Base-by-base conservation (phyloP, 2,329 filamentous ascomycete species). In the Dryadomyces sulphureus region DNA sequence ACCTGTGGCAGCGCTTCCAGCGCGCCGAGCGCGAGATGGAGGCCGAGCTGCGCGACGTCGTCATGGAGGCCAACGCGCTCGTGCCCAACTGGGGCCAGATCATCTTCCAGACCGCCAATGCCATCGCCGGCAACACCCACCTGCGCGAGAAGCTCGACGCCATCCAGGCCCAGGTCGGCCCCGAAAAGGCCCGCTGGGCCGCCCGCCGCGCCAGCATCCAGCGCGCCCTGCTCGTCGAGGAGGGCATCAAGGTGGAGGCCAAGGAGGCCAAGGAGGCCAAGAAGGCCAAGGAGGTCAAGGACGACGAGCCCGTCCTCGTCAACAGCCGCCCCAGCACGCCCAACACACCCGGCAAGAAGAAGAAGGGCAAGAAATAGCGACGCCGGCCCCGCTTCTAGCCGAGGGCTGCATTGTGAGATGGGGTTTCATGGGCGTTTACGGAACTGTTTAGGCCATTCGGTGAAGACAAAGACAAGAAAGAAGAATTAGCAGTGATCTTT, bases 11-110 rank as follows among this genome's bases (percentile, higher is more conserved):
- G 68, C 75, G 90, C 35, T 94, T 96, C 63, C 66, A 81, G 64
- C 76, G 87, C 43, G 92, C 90, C 1, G 92, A 98, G 74, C 89
- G 93, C 68, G 92, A 98, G 66, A 93, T 96, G 71, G 89, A 98
- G 66, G 86, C 88, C 54, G 92, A 98, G 66, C 72, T 98, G 50
- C 78, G 86, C 56, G 92, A 98, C 64, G 90, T 96, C 21, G 88
- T 96, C 30, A 77, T 80, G 56, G 90, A 96, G 87, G 92, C 93
- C 56, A 96, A 96, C 61, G 88, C 84, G 19, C 83, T 95, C 52
- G 73, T 78, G 1, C 81, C 85, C 42, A 81, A 82, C 62, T 98
- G 92, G 92, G 92, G 92, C 50, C 81, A 92, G 60, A 79, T 77
- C 47, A 96, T 98, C 62, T 98, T 98, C 75, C 92, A 98, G 64